Evolutionary conservation across 192 early-diverging fungal genomes (phyloP).

Genomic region (Backusella tuberculispora): DNA sequence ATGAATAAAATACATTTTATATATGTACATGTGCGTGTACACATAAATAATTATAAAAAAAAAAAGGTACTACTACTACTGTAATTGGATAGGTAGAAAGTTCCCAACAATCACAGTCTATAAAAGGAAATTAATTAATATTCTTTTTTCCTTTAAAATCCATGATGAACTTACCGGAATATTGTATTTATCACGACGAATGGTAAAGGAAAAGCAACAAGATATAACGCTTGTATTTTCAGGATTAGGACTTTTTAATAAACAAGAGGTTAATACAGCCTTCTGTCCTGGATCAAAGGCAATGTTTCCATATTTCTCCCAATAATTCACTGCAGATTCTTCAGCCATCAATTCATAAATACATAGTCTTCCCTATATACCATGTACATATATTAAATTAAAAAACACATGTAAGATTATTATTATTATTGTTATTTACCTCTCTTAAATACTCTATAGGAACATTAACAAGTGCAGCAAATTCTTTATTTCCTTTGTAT

Average conservation of each 20-base stretch:
- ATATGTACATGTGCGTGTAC: background rate
- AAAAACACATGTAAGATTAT: no score
- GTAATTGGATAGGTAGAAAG: constrained; percentile 63
- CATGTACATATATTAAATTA: background rate
- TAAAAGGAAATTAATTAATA: background rate
- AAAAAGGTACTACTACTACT: constrained; percentile 19
- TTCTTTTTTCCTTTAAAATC: background rate
- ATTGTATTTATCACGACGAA: constrained; percentile 91
- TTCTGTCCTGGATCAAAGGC: constrained; percentile 97
- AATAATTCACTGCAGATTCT: constrained; percentile 93
- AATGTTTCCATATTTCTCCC: constrained; percentile 98
- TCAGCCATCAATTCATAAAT: constrained; percentile 78
- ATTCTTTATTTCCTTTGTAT: constrained; percentile 95
- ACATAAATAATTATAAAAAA: background rate
- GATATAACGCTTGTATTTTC: constrained; percentile 57
- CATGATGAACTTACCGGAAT: constrained; percentile 52
- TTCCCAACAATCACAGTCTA: constrained; percentile 69
- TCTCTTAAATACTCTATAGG: constrained; percentile 84
- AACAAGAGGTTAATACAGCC: constrained; percentile 91
- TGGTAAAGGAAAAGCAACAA: constrained; percentile 97
- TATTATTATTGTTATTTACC: no score
- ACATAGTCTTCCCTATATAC: constrained; percentile 28
- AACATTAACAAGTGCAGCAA: constrained; percentile 86
- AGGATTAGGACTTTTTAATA: constrained; percentile 65
- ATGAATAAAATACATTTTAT: background rate